These are phyloP conservation scores for Gossypium anomalum DNA, from an alignment of 345 rosid genomes.

Conservation along the genomic window DNA sequence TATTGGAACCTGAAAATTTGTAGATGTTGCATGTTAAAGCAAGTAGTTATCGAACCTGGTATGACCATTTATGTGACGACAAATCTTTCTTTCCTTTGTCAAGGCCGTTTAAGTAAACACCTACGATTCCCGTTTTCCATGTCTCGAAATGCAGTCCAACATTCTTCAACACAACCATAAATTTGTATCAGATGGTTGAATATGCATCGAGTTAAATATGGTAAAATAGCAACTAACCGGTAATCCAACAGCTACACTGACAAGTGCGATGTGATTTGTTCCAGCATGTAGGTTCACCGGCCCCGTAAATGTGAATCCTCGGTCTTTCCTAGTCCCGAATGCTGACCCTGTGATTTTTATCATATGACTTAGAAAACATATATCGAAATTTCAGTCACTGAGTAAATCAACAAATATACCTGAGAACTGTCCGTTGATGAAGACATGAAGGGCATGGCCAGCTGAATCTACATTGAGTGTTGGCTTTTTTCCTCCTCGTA, in stretches of 20 bases:
- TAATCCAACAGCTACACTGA: conserved; percentile 79
- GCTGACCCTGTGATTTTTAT: conserved; percentile 60
- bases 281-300: conserved; percentile 65
- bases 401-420: conserved; percentile 35
- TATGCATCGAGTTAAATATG: not conserved
- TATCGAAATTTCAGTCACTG: not conserved
- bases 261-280: conserved; percentile 62
- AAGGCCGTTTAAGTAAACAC: conserved; percentile 62
- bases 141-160: conserved; percentile 69
- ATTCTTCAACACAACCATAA: conserved; percentile 44
- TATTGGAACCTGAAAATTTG: not conserved
- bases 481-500: conserved; percentile 59
- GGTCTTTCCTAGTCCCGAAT: conserved; percentile 64
- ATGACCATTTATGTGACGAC: conserved; percentile 77
- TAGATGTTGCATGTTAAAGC: not conserved
- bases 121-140: conserved; percentile 73
- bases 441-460: conserved; percentile 92
- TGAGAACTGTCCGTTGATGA: conserved; percentile 69
- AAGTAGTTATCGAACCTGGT: conserved; percentile 47
- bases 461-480: conserved; percentile 64
- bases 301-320: conserved; percentile 50
- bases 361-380: conserved; percentile 1
- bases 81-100: conserved; percentile 66
- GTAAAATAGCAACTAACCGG: conserved; percentile 50
- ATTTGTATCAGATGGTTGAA: conserved; percentile 6